Conservation (phyloP, 73 alveolate genomes). For the Breviolum minutum region DNA sequence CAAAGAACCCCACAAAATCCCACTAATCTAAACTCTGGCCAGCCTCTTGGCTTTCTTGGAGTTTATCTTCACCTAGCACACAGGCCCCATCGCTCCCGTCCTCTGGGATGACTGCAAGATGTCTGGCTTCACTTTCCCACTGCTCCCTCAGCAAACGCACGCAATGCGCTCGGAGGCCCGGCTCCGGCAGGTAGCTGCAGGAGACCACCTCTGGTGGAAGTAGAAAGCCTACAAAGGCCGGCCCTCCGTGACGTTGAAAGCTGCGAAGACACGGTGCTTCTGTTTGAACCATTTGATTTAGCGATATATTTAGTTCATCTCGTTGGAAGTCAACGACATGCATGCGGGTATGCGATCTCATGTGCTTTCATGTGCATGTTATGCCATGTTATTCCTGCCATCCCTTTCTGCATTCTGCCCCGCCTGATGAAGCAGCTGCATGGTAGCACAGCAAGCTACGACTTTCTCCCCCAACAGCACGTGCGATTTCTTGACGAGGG, state of each 20-base stretch:
- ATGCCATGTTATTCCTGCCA: no score
- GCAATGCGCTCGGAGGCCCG: constrained; percentile 86
- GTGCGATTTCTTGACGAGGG: constrained; percentile 81
- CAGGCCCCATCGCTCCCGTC: not conserved
- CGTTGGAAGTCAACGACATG: no score
- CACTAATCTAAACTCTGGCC: no score
- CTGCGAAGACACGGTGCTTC: no score
- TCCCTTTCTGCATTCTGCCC: not conserved
- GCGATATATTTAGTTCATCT: no score
- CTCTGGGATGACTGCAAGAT: constrained; percentile 86
- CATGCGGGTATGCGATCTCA: no score
- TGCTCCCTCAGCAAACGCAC: constrained; percentile 82
- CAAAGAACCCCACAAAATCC: no score
- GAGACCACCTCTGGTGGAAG: constrained; percentile 93
- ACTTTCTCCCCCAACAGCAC: constrained; percentile 44
- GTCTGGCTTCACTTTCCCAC: constrained; percentile 88
- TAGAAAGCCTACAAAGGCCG: constrained; percentile 52
- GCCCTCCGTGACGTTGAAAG: not conserved
- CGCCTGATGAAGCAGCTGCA: constrained; percentile 84
- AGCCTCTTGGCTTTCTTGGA: no score
- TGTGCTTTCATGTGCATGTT: no score
- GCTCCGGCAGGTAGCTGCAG: constrained; percentile 85
- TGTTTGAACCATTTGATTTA: no score
- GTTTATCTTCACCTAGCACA: no score
- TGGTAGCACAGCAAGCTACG: constrained; percentile 75